Evolutionary conservation across 2,329 filamentous ascomycete genomes (phyloP), one percentile per base, ranked within the genome.

Genomic region (Bipolaris zeicola): DNA sequence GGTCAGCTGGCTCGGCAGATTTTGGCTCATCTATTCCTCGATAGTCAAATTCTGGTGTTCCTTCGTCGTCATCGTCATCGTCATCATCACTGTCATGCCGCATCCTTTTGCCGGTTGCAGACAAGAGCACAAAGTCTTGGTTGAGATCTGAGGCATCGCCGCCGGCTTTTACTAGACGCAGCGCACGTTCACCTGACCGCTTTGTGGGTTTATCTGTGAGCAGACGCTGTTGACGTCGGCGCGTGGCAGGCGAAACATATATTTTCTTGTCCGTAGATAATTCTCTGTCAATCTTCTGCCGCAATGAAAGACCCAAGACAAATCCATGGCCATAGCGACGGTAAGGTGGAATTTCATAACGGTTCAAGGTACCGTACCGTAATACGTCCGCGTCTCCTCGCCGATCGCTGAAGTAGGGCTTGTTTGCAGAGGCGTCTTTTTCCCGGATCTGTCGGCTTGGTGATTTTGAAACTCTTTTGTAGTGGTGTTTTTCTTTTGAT

Each of bases 311-410:
- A 0, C 93, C 94, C 11, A 98, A 74, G 1, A 97, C 79, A 55
- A 81, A 82, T 2, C 92, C 92, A 52, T 80, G 79, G 13, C 92
- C 90, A 58, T 79, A 79, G 5, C 91, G 87, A 58, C 83, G 82
- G 70, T 96, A 97, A 2, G 77, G 67, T 0, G 92, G 92, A 10
- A 96, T 78, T 51, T 83, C 84, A 62, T 89, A 90, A 34, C 85
- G 85, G 71, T 96, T 87, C 37, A 90, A 82, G 26, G 85, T 83
- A 1, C 90, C 91, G 72, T 93, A 97, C 24, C 83, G 83, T 42
- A 89, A 75, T 62, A 95, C 92, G 45, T 92, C 83, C 4, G 83
- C 79, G 67, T 98, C 94, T 0, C 94, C 93, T 68, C 86, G 87
- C 39, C 80, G 85, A 75, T 98, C 94, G 49, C 66, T 70, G 46